Evolutionary conservation across 2,329 filamentous ascomycete genomes (phyloP).

Genomic region (Claviceps arundinis): DNA sequence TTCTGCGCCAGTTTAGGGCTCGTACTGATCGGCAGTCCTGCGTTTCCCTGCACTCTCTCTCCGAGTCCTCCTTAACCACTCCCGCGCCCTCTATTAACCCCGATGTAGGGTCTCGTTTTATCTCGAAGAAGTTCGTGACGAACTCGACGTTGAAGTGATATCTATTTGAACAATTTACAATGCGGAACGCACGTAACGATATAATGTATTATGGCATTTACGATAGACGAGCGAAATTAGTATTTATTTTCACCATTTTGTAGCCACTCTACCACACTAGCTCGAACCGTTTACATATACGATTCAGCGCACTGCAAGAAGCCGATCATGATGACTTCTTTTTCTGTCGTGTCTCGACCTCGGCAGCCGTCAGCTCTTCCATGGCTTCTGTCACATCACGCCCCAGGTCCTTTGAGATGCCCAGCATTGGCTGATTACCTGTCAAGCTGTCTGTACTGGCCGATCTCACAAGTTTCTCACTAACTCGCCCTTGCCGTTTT

Average conservation of each 20-base stretch:
- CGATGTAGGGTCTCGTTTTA: not conserved
- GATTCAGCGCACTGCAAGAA: not conserved
- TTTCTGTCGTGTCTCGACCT: slow-evolving; percentile 46
- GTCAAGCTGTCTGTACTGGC: slow-evolving; percentile 44
- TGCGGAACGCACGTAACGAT: not conserved
- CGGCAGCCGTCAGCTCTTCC: slow-evolving; percentile 55
- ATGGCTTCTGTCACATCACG: slow-evolving; percentile 67
- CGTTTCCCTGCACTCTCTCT: not conserved
- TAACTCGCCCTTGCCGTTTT: slow-evolving; percentile 35
- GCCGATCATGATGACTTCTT: slow-evolving; percentile 8
- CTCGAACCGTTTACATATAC: not conserved
- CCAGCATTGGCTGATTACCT: slow-evolving; percentile 52
- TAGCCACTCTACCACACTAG: not conserved
- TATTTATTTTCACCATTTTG: not conserved
- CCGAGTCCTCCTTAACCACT: too few relatives aligned
- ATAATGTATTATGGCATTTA: not conserved
- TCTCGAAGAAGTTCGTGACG: not conserved
- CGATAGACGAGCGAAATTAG: not conserved
- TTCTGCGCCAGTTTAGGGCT: not conserved
- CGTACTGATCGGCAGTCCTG: not conserved
- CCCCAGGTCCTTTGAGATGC: slow-evolving; percentile 64
- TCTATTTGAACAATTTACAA: not conserved
- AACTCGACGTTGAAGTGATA: not conserved
- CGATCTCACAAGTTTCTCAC: slow-evolving; percentile 32
- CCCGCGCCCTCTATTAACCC: not conserved